phyloP scores from a whole-genome alignment of 192 early-diverging fungal species.

The Coemansia javaensis region DNA sequence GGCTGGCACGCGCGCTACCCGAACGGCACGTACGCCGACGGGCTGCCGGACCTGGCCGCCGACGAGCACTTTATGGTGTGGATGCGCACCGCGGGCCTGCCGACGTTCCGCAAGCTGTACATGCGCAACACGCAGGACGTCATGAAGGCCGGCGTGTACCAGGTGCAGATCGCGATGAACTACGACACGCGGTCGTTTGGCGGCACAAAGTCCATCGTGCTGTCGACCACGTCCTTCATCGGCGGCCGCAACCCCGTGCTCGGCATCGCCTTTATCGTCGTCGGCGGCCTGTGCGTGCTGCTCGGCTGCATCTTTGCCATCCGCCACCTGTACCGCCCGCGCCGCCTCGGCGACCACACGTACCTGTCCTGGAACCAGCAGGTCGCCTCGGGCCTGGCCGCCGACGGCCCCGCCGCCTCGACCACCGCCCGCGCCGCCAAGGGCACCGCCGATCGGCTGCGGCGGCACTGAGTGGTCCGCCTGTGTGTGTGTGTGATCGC shows the following conservation, averaged over 20 bases:
- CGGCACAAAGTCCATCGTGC: constrained; percentile 92
- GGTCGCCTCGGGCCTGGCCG: constrained; percentile 40
- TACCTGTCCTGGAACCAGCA: constrained; percentile 94
- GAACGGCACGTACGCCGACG: constrained; percentile 39
- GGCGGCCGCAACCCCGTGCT: constrained; percentile 97
- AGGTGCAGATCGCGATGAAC: constrained; percentile 70
- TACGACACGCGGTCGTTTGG: constrained; percentile 83
- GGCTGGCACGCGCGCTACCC: constrained; percentile 71
- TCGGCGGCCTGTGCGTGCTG: constrained; percentile 85
- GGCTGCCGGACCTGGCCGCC: constrained; percentile 58
- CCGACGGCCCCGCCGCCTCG: constrained; percentile 11
- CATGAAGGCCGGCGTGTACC: constrained; percentile 66
- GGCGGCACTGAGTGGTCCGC: too few species aligned
- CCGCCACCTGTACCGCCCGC: constrained; percentile 90
- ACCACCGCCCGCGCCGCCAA: too few species aligned
- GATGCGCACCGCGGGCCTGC: constrained; percentile 96
- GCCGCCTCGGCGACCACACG: constrained; percentile 95
- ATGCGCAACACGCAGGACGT: constrained; percentile 62
- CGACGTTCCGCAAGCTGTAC: constrained; percentile 94
- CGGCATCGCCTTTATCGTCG: constrained; percentile 89
- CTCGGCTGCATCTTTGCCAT: constrained; percentile 84
- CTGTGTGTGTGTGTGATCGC: too few species aligned
- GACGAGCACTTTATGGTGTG: constrained; percentile 94
- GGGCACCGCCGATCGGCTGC: too few species aligned
- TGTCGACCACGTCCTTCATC: constrained; percentile 90